Conservation (phyloP, 2,329 filamentous ascomycete species). For the Botrytis hyacinthi region DNA sequence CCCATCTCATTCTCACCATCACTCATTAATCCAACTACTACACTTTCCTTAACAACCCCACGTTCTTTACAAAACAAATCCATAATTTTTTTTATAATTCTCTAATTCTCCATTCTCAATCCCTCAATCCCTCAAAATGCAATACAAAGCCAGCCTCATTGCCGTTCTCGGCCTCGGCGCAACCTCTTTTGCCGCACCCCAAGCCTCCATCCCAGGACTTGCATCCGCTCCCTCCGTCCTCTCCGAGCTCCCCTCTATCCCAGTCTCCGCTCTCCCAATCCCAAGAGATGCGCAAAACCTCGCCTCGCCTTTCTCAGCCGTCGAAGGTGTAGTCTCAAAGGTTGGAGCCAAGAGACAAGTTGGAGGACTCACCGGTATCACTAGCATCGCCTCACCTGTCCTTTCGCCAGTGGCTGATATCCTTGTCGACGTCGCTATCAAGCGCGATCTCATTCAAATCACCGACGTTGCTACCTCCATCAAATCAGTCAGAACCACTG, state of each 20-base stretch:
- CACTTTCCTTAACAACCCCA: neutral
- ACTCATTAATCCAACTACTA: neutral
- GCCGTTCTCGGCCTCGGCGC: constrained; percentile 9
- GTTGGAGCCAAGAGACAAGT: neutral
- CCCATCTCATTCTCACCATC: neutral
- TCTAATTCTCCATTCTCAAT: neutral
- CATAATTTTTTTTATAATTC: neutral
- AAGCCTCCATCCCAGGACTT: neutral
- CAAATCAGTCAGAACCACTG: neutral
- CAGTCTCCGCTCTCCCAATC: neutral
- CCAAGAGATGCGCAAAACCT: neutral
- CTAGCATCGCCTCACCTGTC: neutral
- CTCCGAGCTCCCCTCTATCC: neutral
- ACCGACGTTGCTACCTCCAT: neutral
- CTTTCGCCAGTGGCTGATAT: neutral
- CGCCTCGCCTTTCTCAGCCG: neutral
- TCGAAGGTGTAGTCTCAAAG: neutral
- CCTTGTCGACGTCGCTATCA: too few species aligned
- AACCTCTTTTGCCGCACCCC: neutral
- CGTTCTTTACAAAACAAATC: neutral
- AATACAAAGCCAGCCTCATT: constrained; percentile 1
- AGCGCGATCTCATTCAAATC: neutral
- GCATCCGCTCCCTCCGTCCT: neutral
- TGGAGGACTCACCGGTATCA: neutral
- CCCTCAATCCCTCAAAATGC: neutral